Conservation (phyloP, 495 filamentous ascomycete genomes). For the Venustampulla echinocandica region DNA sequence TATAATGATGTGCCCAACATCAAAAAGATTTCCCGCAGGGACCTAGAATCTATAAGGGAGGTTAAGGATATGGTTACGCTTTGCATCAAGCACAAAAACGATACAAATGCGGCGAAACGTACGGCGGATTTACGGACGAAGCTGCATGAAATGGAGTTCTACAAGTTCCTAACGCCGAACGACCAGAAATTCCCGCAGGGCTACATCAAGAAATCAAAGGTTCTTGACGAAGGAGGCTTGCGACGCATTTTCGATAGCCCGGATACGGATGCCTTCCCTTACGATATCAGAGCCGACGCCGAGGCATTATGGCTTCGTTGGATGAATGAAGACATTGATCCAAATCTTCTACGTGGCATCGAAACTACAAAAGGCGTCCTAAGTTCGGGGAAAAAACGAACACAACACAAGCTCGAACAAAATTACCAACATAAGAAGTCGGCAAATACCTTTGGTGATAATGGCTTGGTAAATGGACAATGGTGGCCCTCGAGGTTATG, state of each 20-base stretch:
- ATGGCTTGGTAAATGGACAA: conserved; percentile 41
- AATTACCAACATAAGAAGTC: conserved; percentile 18
- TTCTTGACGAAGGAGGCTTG: conserved; percentile 33
- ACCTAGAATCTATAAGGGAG: neutral
- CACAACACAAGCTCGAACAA: conserved; percentile 21
- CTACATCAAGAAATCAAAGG: conserved; percentile 26
- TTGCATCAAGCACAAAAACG: neutral
- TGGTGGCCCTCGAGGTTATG: conserved; percentile 50
- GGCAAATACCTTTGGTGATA: conserved; percentile 34
- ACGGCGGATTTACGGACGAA: conserved; percentile 17
- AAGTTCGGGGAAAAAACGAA: conserved; percentile 15
- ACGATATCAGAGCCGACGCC: conserved; percentile 36
- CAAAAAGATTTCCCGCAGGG: neutral
- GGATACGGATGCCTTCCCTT: conserved; percentile 25
- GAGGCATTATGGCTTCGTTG: conserved; percentile 25
- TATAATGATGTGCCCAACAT: neutral
- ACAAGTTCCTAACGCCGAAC: conserved; percentile 18
- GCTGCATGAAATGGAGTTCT: conserved; percentile 29
- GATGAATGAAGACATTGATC: conserved; percentile 31
- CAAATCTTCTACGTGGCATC: conserved; percentile 42
- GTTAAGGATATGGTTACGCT: conserved; percentile 1
- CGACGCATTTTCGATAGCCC: conserved; percentile 26
- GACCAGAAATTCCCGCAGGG: neutral
- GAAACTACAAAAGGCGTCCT: conserved; percentile 11
- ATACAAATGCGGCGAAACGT: neutral